Evolutionary conservation across 2,329 filamentous ascomycete genomes (phyloP).

Genomic region (Thermothelomyces thermophilus): DNA sequence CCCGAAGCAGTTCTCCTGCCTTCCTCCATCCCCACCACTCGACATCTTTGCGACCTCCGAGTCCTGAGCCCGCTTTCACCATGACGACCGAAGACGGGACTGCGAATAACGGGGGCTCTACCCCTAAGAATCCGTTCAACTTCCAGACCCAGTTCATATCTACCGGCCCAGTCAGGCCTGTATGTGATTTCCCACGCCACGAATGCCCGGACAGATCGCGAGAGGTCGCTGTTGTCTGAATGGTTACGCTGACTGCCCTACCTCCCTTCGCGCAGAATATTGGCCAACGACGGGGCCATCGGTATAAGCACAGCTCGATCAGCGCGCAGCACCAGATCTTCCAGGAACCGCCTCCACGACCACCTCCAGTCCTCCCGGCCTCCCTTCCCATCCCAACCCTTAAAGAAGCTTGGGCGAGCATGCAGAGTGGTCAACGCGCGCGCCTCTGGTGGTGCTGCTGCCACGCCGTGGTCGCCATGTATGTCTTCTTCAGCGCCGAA

Average conservation of each 20-base stretch:
- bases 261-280: conserved; percentile 55
- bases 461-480: conserved; percentile 75
- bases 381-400: conserved; percentile 88
- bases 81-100: conserved; percentile 33
- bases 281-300: conserved; percentile 86
- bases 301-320: conserved; percentile 95
- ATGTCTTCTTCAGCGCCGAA: conserved; percentile 78
- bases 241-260: not conserved
- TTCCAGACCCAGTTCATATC: conserved; percentile 79
- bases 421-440: conserved; percentile 79
- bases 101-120: conserved; percentile 21
- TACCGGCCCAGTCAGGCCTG: conserved; percentile 69
- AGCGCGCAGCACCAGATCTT: conserved; percentile 88
- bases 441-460: conserved; percentile 85
- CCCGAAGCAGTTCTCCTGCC: conserved; percentile 19
- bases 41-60: conserved; percentile 26
- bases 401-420: conserved; percentile 80
- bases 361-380: conserved; percentile 81
- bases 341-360: conserved; percentile 78
- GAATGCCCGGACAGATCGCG: not conserved
- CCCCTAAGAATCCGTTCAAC: conserved; percentile 72
- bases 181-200: conserved; percentile 34
- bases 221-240: not conserved
- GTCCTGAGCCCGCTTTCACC: conserved; percentile 23
- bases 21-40: conserved; percentile 21